Base-by-base conservation (phyloP, 2,329 filamentous ascomycete genomes). In the Hypoxylon sp. region DNA sequence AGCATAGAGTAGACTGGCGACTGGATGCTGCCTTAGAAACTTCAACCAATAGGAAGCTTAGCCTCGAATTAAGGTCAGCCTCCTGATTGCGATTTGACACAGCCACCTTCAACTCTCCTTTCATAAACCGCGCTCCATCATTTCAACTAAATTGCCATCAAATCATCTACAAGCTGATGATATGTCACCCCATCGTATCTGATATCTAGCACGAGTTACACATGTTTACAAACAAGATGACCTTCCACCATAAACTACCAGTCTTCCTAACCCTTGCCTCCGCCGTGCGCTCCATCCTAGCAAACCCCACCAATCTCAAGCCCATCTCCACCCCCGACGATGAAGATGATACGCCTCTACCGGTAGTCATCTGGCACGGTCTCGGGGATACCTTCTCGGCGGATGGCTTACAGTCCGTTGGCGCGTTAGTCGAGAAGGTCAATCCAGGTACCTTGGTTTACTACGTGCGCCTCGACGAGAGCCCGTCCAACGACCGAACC, bases 351-450 rank as follows among this genome's bases (percentile, higher is more conserved):
- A 90, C 87, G n/a, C 94, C 93, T 3, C 87, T 98, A 31, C 96
- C 96, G 0, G 86, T 99, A 37, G 87, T 99, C 66, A 92, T 99
- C 82, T 99, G 96, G 96, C 96, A 99, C 80, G 96, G 88, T 26
- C 84, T 90, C 10, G 90, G 89, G 75, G 93, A 96, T 81, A 87
- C 90, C 79, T 97, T 90, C 82, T 87, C 89, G 57, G 88, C 89
- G 70, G 90, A 94, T 35, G 94, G 94, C 63, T 86, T 98, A 61
- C 87, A 88, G 73, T 80, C 85, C 59, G 86, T 97, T 33, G 92
- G 88, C 70, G 82, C 86, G n/a, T 86, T 98, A 53, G 91, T 91
- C 70, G 86, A 93, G 65, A 80, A 87, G 54, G 83, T 89, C 63
- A 89, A 97, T 80, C 94, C 94, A 0, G 94, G 93, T 67, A 98